These are phyloP conservation scores for Fusarium sororula DNA, from an alignment of 2,329 filamentous ascomycete species.

Conservation along the genomic window DNA sequence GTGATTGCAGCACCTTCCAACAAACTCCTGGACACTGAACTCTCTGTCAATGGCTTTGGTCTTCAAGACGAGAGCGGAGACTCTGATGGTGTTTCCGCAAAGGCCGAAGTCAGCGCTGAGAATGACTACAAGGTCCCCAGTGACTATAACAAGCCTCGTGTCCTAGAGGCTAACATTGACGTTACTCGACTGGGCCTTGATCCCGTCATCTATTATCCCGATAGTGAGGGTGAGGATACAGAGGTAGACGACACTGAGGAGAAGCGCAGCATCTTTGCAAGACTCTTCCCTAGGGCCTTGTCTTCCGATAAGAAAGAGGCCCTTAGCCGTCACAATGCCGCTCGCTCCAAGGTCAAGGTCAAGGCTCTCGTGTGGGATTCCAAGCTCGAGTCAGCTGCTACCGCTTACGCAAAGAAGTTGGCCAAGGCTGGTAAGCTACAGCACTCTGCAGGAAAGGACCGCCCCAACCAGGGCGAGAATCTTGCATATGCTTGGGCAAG, in stretches of 20 bases:
- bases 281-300: conserved; percentile 14
- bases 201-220: neutral
- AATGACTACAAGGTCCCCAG: neutral
- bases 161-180: neutral
- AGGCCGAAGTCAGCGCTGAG: neutral
- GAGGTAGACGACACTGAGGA: neutral
- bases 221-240: neutral
- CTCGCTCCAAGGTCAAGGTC: conserved; percentile 28
- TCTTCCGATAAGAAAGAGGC: conserved; percentile 25
- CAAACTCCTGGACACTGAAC: neutral
- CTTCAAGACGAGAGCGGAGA: neutral
- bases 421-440: conserved; percentile 20
- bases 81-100: neutral
- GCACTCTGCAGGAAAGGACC: conserved; percentile 8
- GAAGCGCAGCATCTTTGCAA: neutral
- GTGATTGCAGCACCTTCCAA: conserved; percentile 10
- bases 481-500: conserved; percentile 32
- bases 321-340: conserved; percentile 27
- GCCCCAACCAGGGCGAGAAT: conserved; percentile 37
- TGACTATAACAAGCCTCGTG: neutral
- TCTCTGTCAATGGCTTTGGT: neutral
- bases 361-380: conserved; percentile 24
- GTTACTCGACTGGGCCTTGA: neutral
- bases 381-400: conserved; percentile 17
- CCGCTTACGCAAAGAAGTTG: conserved; percentile 27